Conservation (phyloP, 2,329 filamentous ascomycete genomes). For the Penicillium digitatum region DNA sequence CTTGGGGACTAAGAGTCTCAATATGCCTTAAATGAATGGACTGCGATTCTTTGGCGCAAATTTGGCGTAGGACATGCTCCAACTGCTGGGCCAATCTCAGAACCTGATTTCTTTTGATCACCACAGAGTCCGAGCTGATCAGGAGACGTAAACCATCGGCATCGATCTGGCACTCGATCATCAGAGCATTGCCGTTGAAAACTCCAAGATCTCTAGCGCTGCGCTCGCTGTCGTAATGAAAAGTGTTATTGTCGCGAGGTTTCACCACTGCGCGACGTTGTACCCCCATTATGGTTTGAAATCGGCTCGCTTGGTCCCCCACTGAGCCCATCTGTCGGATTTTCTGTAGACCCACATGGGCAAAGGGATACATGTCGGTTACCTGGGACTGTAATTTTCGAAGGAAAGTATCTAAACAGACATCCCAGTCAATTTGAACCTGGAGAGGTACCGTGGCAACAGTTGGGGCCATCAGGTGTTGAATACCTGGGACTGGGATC, state of each 20-base stretch:
- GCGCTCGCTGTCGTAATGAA: neutral
- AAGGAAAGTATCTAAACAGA: neutral
- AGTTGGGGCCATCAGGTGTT: neutral
- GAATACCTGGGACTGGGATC: neutral
- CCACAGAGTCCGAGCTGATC: neutral
- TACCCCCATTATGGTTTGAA: neutral
- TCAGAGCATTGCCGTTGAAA: neutral
- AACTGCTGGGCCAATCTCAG: neutral
- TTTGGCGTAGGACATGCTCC: neutral
- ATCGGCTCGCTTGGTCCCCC: neutral
- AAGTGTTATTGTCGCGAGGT: neutral
- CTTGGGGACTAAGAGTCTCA: neutral
- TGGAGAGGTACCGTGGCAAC: neutral
- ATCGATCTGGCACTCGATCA: neutral
- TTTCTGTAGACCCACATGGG: neutral
- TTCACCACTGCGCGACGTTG: neutral
- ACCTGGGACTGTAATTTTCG: neutral
- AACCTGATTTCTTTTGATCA: neutral
- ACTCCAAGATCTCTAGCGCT: neutral
- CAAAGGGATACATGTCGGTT: neutral
- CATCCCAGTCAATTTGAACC: neutral
- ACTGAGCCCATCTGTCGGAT: neutral
- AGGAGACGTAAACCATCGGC: neutral
- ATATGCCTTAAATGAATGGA: neutral
- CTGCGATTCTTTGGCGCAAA: neutral